Percentiles rank a stretch among this genome's conserved stretches.
phyloP scores from a whole-genome alignment of 208 protist species.

The Crithidia mellificae region DNA sequence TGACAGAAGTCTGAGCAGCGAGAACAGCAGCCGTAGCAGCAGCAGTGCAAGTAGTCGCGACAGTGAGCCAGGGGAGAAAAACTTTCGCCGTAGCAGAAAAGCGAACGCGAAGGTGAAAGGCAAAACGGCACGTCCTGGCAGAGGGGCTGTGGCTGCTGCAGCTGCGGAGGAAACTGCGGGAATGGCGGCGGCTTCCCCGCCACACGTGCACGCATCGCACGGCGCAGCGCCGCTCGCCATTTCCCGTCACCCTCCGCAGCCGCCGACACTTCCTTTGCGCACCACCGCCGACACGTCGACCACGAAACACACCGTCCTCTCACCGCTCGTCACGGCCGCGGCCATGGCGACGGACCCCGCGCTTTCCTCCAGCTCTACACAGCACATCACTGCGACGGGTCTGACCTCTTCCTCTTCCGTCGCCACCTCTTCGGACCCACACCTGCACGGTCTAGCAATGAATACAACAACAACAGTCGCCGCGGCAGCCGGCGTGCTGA shows the following conservation, averaged over 20 bases:
- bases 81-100: no score
- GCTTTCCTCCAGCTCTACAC: background rate
- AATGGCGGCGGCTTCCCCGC: no score
- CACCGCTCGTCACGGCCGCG: background rate
- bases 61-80: background rate
- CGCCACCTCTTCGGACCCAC: background rate
- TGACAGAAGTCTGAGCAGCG: background rate
- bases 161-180: no score
- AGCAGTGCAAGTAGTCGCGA: background rate
- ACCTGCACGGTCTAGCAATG: background rate
- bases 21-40: background rate
- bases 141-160: background rate
- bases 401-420: conserved; percentile 1
- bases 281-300: background rate
- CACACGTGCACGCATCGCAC: no score
- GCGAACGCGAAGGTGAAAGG: no score
- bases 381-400: background rate
- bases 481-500: no score
- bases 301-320: no score
- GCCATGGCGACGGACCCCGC: background rate
- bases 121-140: background rate
- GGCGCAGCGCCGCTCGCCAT: background rate
- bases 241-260: background rate
- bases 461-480: background rate
- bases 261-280: background rate